These are phyloP conservation scores for Eimeria necatrix DNA, from an alignment of 169 alveolate species.

Conservation along the genomic window DNA sequence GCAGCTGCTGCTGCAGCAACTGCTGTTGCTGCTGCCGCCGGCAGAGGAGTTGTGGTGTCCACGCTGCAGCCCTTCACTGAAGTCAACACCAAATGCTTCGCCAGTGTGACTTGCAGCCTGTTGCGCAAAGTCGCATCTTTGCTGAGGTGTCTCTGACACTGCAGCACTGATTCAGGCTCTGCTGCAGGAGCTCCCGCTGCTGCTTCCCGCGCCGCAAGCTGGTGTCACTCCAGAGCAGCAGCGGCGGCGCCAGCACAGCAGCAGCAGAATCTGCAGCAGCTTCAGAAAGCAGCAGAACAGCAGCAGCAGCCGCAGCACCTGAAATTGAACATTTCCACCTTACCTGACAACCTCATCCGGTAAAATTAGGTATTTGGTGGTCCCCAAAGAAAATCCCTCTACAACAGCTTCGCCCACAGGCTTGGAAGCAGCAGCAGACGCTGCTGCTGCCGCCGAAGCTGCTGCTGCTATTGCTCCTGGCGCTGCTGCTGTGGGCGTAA, in stretches of 20 bases:
- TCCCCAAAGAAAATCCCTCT: background rate
- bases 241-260: background rate
- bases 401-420: background rate
- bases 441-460: constrained; percentile 25
- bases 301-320: constrained; percentile 13
- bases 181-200: background rate
- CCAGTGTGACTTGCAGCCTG: constrained; percentile 32
- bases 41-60: constrained; percentile 10
- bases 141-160: background rate
- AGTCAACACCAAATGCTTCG: constrained; percentile 12
- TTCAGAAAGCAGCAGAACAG: background rate
- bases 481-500: constrained; percentile 19
- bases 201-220: too few relatives aligned
- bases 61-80: constrained; percentile 42
- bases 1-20: constrained; percentile 48
- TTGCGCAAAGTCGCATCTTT: background rate
- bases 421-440: constrained; percentile 34
- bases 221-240: background rate
- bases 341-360: constrained; percentile 72
- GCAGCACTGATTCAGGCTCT: background rate
- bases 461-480: constrained; percentile 26
- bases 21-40: constrained; percentile 22
- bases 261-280: background rate
- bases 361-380: constrained; percentile 32
- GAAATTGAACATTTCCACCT: background rate